Conservation (phyloP, 192 early-diverging fungal genomes). For the Backusella mclennaniae region DNA sequence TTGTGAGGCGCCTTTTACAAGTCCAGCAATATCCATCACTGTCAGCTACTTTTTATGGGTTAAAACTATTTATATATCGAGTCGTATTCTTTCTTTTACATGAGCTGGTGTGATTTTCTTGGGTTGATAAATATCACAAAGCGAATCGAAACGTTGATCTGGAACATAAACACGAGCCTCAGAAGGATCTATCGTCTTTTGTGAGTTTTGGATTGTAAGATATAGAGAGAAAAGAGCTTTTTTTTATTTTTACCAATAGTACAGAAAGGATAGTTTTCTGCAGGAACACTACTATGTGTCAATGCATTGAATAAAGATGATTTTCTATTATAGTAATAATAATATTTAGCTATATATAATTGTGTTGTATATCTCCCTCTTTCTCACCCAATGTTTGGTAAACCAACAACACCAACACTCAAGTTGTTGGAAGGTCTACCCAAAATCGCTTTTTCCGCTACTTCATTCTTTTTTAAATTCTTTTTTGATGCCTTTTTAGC, state of each 20-base stretch:
- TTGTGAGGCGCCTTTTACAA: conserved; percentile 63
- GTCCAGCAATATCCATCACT: conserved; percentile 81
- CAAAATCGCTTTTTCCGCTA: background rate
- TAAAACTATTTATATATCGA: background rate
- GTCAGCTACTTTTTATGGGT: conserved; percentile 32
- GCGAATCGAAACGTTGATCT: conserved; percentile 69
- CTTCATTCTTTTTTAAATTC: background rate
- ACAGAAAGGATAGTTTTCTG: conserved; percentile 86
- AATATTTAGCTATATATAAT: no score
- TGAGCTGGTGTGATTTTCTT: conserved; percentile 62
- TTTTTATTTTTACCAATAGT: conserved; percentile 48
- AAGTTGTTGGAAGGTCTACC: conserved; percentile 79
- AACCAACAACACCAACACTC: conserved; percentile 74
- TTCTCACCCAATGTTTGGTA: conserved; percentile 76
- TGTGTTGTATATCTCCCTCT: background rate
- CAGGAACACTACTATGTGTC: conserved; percentile 45
- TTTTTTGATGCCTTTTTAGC: conserved; percentile 5
- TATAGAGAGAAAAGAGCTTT: no score
- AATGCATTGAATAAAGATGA: conserved; percentile 58
- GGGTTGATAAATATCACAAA: conserved; percentile 60
- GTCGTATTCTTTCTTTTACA: conserved; percentile 17
- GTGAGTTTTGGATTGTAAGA: background rate
- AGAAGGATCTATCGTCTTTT: conserved; percentile 54
- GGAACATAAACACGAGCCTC: conserved; percentile 69
- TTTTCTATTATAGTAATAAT: conserved; percentile 31